Evolutionary conservation across 148 eudicot species (phyloP), one percentile per base, ranked within the genome.

Genomic region (Fagopyrum tataricum): DNA sequence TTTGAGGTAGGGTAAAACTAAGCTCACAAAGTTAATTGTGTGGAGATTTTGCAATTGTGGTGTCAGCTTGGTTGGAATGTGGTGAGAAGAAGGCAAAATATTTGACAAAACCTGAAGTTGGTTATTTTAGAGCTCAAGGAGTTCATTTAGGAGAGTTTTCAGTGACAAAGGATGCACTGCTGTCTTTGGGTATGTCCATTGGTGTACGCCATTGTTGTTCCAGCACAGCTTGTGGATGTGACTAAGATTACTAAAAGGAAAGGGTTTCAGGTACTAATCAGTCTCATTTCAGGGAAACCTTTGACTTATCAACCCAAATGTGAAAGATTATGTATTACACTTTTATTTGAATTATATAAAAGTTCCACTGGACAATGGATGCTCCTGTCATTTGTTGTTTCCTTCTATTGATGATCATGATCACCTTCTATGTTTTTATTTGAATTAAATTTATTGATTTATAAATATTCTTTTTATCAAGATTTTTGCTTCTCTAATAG

Each of bases 111-210:
- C 97, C 99, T 3, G 97, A 92, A 82, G 85, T 95, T 73, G 99
- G 99, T 37, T 97, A 95, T 85, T 95, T 92, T 79, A 87, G 97
- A 84, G 97, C 99, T 69, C 99, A 95, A 84, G 96, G 97, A 48
- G 99, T 95, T 71, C 96, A 96, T 21, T 76, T 95, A 88, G 99
- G 80, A 82, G 99, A 95, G 87, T 95, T 95, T 71, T 96, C 94
- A 4, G 96, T 95, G 48, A 84, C 99, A 0, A 91, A 86, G 78
- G 99, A 95, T 76, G 99, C 89, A 1, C 87, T 95, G 71, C 91
- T 95, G 69, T 97, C 99, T 21, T 82, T 88, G 70, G 99, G 99
- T 72, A 81, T 88, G 5, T 64, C 86, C 24, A 79, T 95, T 68
- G 86, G 85, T 6, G 97, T 95, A 64, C 96, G 97, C 72, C 99